phyloP scores from a whole-genome alignment of 73 alveolate genomes.

The Tetrahymena thermophila region DNA sequence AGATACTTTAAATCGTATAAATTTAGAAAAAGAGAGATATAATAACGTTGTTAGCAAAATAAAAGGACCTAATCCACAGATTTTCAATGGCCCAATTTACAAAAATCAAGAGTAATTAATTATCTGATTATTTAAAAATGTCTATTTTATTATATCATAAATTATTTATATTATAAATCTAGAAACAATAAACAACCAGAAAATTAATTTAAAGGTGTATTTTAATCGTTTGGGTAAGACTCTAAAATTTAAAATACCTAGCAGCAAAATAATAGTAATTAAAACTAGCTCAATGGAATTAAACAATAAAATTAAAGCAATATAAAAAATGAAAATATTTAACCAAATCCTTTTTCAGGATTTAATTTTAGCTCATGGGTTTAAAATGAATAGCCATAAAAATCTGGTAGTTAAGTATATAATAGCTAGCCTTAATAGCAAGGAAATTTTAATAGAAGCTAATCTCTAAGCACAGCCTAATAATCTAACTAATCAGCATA shows the following conservation, averaged over 20 bases:
- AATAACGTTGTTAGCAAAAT: background rate
- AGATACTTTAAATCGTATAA: background rate
- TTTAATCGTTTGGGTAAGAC: background rate
- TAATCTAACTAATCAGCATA: background rate
- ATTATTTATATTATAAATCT: background rate
- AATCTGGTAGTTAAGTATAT: background rate
- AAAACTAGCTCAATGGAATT: background rate
- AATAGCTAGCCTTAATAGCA: background rate
- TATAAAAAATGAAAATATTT: background rate
- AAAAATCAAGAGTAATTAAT: background rate
- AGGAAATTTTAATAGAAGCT: background rate
- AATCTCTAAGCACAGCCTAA: background rate
- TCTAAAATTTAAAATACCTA: background rate
- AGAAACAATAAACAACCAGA: background rate
- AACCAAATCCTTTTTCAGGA: background rate
- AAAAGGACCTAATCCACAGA: background rate
- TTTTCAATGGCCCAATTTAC: background rate
- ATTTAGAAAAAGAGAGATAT: background rate
- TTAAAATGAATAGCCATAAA: background rate
- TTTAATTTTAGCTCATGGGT: background rate
- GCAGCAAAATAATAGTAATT: no score
- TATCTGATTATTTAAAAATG: background rate
- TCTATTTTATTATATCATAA: background rate
- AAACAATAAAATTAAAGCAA: background rate
- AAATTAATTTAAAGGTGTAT: background rate